Evolutionary conservation across 1,284 basidiomycete species (phyloP).

Genomic region (Pseudozyma tsukubaensis): DNA sequence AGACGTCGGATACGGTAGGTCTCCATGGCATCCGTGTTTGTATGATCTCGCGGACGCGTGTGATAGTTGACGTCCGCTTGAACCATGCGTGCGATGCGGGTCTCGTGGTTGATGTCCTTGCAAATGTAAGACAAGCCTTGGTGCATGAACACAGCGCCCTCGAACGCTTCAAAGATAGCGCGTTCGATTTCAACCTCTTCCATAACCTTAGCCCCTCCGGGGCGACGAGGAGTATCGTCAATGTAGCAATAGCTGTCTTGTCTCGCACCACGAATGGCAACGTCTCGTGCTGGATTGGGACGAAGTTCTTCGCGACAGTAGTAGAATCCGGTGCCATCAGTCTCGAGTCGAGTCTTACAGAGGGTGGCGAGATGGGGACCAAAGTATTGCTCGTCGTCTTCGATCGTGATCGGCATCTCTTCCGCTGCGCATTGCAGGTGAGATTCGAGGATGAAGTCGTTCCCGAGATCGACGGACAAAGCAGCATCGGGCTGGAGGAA

Average conservation of each 20-base stretch:
- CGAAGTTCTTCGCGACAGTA: constrained; percentile 81
- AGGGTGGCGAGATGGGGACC: constrained; percentile 72
- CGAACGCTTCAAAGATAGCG: constrained; percentile 82
- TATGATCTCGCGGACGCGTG: constrained; percentile 75
- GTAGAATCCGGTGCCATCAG: constrained; percentile 78
- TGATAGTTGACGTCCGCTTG: constrained; percentile 84
- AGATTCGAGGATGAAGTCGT: constrained; percentile 80
- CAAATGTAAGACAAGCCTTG: constrained; percentile 73
- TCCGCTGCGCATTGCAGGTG: constrained; percentile 88
- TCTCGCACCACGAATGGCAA: constrained; percentile 81
- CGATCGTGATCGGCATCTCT: constrained; percentile 80
- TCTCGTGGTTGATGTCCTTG: constrained; percentile 83
- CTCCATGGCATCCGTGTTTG: constrained; percentile 81
- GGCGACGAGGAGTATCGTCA: constrained; percentile 73
- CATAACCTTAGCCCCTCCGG: constrained; percentile 73
- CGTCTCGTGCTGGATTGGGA: constrained; percentile 77
- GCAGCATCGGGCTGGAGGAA: constrained; percentile 73
- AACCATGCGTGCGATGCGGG: constrained; percentile 78
- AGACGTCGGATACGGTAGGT: constrained; percentile 82
- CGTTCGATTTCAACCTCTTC: constrained; percentile 89
- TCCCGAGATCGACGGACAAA: constrained; percentile 80
- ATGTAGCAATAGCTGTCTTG: constrained; percentile 84
- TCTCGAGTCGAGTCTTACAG: constrained; percentile 74
- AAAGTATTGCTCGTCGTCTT: constrained; percentile 79
- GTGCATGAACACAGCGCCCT: constrained; percentile 71